Base-by-base conservation (phyloP, 768 basidiomycete genomes). In the Austroboletus eburneus region DNA sequence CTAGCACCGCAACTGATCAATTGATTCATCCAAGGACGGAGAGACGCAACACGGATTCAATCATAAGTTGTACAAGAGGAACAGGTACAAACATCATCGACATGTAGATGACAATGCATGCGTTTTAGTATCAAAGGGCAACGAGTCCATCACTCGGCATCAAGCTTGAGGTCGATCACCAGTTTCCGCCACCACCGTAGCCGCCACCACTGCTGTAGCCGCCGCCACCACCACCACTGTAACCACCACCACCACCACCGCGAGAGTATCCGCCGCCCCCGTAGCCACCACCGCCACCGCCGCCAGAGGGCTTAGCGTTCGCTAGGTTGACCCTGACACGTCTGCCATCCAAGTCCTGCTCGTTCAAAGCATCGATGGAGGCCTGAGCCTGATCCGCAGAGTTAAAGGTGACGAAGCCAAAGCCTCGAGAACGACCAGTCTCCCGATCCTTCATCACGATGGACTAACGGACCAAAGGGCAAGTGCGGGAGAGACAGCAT, bases 341-440 rank as follows among this genome's bases (percentile, higher is more conserved):
- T 45, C 79, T 75, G 45, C 78, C 77, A 57, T 80, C 79, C 12
- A 80, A 65, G 0, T 78, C 77, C 52, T 73, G 71, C 7, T 80
- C 79, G 59, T 80, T 62, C 62, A 78, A 57, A 37, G 42, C 60
- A 6, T 21, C 9, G 58, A 80, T 77, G 30, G 78, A 76, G 46
- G 64, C 61, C 2, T 78, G 48, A 46, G 78, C 78, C 55, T 77
- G 68, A 0, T 38, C 35, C 3, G 24, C 3, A 46, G 39, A 37
- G 38, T n/a, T 17, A 34, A 62, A 72, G 34, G 71, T 75, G 52
- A 79, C 78, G 54, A 79, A 79, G 47, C 77, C 78, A 64, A 79
- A 79, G 51, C 78, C 78, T 56, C 79, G 71, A 46, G 76, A 77
- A 51, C 78, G 74, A 46, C 76, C 75, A 40, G 78, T 79, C 53